Conservation (phyloP, 1,284 basidiomycete species). For the Sutorius eximius region DNA sequence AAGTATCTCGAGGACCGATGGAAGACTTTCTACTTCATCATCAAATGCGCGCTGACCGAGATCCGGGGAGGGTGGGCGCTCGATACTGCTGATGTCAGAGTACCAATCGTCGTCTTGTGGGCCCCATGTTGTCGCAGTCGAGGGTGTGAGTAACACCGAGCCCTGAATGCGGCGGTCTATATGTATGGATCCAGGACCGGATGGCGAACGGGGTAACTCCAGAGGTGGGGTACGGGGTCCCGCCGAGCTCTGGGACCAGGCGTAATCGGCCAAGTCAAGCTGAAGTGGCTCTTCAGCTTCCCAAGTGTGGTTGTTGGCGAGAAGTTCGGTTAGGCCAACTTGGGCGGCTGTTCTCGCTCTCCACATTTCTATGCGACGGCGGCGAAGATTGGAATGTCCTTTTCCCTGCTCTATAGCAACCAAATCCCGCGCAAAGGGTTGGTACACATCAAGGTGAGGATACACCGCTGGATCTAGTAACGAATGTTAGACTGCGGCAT, state of each 20-base stretch:
- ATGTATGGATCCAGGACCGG: slow-evolving; percentile 52
- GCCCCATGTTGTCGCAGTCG: slow-evolving; percentile 39
- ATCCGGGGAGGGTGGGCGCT: slow-evolving; percentile 34
- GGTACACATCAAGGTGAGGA: slow-evolving; percentile 35
- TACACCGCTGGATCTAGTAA: slow-evolving; percentile 31
- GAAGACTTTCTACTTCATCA: slow-evolving; percentile 26
- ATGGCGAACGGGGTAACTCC: slow-evolving; percentile 38
- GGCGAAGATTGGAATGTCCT: slow-evolving; percentile 5
- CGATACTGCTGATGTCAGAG: slow-evolving; percentile 15
- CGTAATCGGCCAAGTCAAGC: slow-evolving; percentile 63
- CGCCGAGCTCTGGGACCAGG: slow-evolving; percentile 67
- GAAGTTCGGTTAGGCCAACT: slow-evolving; percentile 9
- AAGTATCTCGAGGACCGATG: background rate
- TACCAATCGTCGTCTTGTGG: slow-evolving; percentile 23
- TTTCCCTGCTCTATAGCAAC: background rate
- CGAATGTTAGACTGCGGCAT: slow-evolving; percentile 1
- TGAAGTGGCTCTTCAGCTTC: slow-evolving; percentile 27
- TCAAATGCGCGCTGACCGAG: slow-evolving; percentile 41
- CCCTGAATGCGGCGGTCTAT: slow-evolving; percentile 53
- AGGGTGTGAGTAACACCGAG: slow-evolving; percentile 58
- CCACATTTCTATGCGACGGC: slow-evolving; percentile 18
- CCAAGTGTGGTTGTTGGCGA: slow-evolving; percentile 20
- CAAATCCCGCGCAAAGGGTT: slow-evolving; percentile 3
- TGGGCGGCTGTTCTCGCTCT: slow-evolving; percentile 20
- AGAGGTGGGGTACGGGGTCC: slow-evolving; percentile 54